These are phyloP conservation scores for Zangia roseola DNA, from an alignment of 768 basidiomycete species.

Conservation along the genomic window DNA sequence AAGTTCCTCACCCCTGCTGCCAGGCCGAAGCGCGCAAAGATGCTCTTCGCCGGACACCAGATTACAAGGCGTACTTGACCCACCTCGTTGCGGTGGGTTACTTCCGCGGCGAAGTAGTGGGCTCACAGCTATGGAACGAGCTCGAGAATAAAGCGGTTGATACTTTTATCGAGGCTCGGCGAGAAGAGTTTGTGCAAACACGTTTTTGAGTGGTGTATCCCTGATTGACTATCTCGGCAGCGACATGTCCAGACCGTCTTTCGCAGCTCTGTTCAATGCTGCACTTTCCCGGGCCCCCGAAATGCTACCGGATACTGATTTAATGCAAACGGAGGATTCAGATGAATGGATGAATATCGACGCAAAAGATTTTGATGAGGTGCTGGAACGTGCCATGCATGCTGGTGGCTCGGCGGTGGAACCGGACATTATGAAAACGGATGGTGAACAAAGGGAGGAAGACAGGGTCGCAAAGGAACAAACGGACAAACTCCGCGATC, in stretches of 20 bases:
- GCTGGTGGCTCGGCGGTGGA: constrained; percentile 11
- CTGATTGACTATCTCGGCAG: constrained; percentile 31
- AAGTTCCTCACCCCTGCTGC: not conserved
- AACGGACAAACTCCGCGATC: constrained; percentile 64
- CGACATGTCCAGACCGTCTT: constrained; percentile 66
- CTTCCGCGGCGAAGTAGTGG: constrained; percentile 76
- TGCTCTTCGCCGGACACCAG: constrained; percentile 60
- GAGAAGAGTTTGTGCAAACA: constrained; percentile 58
- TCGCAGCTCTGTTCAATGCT: constrained; percentile 67
- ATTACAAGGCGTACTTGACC: constrained; percentile 69
- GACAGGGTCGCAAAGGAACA: constrained; percentile 61
- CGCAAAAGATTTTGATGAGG: constrained; percentile 69
- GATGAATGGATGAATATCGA: constrained; percentile 90
- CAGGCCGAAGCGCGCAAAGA: constrained; percentile 70
- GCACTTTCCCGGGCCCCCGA: constrained; percentile 50
- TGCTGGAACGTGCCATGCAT: constrained; percentile 49
- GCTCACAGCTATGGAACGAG: constrained; percentile 71
- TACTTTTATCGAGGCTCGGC: constrained; percentile 60
- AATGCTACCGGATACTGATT: constrained; percentile 14
- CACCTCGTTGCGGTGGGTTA: constrained; percentile 65
- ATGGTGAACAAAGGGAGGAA: constrained; percentile 29
- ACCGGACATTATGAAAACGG: constrained; percentile 51
- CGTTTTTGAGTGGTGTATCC: not conserved
- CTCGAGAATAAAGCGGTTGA: constrained; percentile 70
- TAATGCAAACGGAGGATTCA: constrained; percentile 53